Evolutionary conservation across 805 yeast species (phyloP), one percentile per base, ranked within the genome.

Genomic region (Pichia nakasei): DNA sequence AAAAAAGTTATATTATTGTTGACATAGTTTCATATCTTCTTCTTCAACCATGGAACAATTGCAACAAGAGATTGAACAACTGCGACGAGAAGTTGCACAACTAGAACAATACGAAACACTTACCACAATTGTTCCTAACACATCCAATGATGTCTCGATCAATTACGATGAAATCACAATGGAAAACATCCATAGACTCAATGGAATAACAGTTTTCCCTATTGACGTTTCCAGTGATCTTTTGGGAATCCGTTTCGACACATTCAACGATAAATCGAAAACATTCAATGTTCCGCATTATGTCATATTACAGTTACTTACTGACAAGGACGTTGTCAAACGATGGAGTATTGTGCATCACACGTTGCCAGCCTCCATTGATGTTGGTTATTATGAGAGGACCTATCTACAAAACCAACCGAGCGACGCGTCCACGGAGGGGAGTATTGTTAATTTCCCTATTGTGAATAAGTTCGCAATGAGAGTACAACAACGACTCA

Each of bases 181-280:
- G 37, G 82, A 76, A 47, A 75, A 73, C 48, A 57, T 73, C 18
- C 66, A 63, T 44, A 52, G 82, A 42, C 52, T 75, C 45, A 72
- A 67, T 7, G 79, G 80, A 2, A 52, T 72, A 26, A 75, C 80
- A 0, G 71, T 72, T 0, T 76, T 76, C 43, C 76, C 78, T 0
- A 63, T 76, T 7, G 37, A 41, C 15, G 63, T 54, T 11, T 45
- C 51, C 0, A 42, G 49, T 11, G 66, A 61, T 9, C 54, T 58
- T 11, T 54, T 76, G 26, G 82, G 82, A 0, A 48, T 76, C 7
- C 56, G 82, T n/a, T 74, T 74, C 51, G 82, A 76, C 46, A 51
- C 66, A 2, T 67, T 63, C 48, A 61, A 61, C 38, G 24, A 36
- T 3, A 55, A 62, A 2, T 48, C 51, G 15, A 29, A 44, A 3